A percentile compares a stretch with the other conserved stretches of the same genome.
Conservation (phyloP, 805 yeast genomes). For the Barnettozyma siamensis region DNA sequence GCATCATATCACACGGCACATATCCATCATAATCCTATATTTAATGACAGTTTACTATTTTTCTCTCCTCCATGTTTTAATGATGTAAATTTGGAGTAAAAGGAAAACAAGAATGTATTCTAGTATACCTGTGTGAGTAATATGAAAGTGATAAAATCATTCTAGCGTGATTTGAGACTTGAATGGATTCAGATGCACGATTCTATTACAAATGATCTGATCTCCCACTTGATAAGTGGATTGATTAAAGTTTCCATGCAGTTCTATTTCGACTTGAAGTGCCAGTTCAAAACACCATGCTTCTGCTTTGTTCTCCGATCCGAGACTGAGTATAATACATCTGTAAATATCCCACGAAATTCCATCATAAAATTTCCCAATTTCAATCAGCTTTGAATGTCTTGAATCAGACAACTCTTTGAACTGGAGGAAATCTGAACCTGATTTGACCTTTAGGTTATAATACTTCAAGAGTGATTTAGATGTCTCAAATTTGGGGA, state of each 20-base stretch:
- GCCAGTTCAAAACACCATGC: conserved; percentile 12
- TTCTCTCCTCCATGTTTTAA: too few relatives aligned
- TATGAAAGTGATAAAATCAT: too few relatives aligned
- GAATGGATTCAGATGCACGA: conserved; percentile 4
- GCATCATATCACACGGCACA: too few relatives aligned
- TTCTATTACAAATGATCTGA: conserved; percentile 11
- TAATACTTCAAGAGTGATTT: conserved; percentile 3
- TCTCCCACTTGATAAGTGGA: conserved; percentile 9
- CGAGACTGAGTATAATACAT: conserved; percentile 8
- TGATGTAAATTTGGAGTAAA: too few relatives aligned
- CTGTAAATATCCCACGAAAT: conserved; percentile 10
- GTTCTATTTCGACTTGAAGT: conserved; percentile 9
- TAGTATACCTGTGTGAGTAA: too few relatives aligned
- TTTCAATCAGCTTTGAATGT: background rate
- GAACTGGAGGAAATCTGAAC: background rate
- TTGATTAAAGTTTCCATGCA: background rate
- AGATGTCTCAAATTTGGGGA: background rate
- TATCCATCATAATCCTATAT: too few relatives aligned
- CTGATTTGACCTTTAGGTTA: conserved; percentile 6
- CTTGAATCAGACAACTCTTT: conserved; percentile 1
- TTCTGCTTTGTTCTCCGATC: conserved; percentile 1
- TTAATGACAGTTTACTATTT: too few relatives aligned
- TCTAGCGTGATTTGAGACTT: conserved; percentile 4
- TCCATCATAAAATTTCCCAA: background rate
- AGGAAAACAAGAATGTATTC: too few relatives aligned